Evolutionary conservation across 164 flowering plant genomes (phyloP), one percentile per base, ranked within the genome.

Genomic region (Aristolochia contorta): DNA sequence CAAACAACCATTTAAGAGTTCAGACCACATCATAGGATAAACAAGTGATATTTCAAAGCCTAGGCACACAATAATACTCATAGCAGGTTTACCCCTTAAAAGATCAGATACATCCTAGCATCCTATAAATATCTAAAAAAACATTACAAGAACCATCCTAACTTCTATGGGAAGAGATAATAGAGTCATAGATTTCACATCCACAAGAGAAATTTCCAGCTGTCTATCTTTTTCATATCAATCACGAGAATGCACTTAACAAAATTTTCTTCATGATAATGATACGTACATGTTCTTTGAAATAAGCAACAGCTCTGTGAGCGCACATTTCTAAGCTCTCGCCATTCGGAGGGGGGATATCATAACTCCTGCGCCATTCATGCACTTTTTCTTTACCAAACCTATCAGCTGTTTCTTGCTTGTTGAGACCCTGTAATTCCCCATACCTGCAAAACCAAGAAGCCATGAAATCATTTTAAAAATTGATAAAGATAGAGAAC

Each of bases 251-350:
- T 37, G 43, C 43, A 37, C 7, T 37, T 8, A 0, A 7, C 43
- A 37, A 37, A 37, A 7, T 10, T 37, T 3, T 37, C 43, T 8
- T 3, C 43, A 8, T 6, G 12, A 4, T 37, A 37, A 37, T 37
- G 12, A 3, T 58, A 23, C 78, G 69, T 71, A 91, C 99, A 61
- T 84, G 71, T 46, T 88, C 91, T 61, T 56, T 82, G 63, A 94
- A 94, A 78, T 91, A 94, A 47, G 99, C 96, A 78, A 94, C 99
- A 59, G 97, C 99, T 79, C 99, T 82, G 67, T 94, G 62, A 67
- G 99, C 95, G 71, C 99, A 94, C 99, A 94, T 94, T 78, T 94
- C 96, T 65, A 94, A 83, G 67, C 99, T 94, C 84, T 94, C 99
- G 7, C 97, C 99, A 66, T 91, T 88, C 1, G 99, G 99, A 19